Evolutionary conservation across 2,329 filamentous ascomycete species (phyloP).

Genomic region (Alternaria angustiovoidea): DNA sequence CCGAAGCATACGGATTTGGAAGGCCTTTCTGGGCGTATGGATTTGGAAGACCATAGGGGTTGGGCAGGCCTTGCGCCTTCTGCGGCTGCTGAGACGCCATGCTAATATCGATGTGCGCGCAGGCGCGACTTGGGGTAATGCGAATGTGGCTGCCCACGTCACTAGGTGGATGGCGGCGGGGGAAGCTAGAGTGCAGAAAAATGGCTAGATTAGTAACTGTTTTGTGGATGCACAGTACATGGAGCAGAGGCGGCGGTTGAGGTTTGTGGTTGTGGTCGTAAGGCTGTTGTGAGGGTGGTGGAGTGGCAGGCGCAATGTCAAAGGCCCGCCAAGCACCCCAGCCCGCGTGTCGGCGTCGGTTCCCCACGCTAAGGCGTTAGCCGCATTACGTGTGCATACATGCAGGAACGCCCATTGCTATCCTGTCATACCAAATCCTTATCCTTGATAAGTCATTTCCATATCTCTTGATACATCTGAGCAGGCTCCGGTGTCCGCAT

Average conservation of each 20-base stretch:
- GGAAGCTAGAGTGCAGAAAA: background rate
- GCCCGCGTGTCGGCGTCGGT: slow-evolving; percentile 4
- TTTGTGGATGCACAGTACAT: background rate
- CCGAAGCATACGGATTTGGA: slow-evolving; percentile 39
- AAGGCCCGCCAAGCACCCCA: slow-evolving; percentile 4
- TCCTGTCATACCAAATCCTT: slow-evolving; percentile 21
- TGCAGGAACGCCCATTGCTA: slow-evolving; percentile 22
- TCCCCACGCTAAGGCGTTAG: slow-evolving; percentile 19
- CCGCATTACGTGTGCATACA: slow-evolving; percentile 16
- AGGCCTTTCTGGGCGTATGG: slow-evolving; percentile 37
- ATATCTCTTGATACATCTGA: slow-evolving; percentile 21
- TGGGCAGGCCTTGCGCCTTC: slow-evolving; percentile 37
- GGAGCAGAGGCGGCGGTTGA: background rate
- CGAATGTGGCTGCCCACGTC: slow-evolving; percentile 8
- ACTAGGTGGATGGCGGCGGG: background rate
- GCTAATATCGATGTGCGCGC: slow-evolving; percentile 19
- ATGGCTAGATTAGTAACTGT: background rate
- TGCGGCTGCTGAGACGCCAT: slow-evolving; percentile 37
- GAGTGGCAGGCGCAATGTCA: slow-evolving; percentile 8
- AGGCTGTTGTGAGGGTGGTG: background rate
- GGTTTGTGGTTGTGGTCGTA: background rate
- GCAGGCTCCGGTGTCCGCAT: slow-evolving; percentile 27
- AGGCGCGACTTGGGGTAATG: slow-evolving; percentile 9
- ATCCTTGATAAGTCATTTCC: slow-evolving; percentile 11
- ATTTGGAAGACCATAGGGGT: slow-evolving; percentile 40